These are phyloP conservation scores for Panicum virgatum DNA, from an alignment of 202 grass and related monocot genomes.

Conservation along the genomic window DNA sequence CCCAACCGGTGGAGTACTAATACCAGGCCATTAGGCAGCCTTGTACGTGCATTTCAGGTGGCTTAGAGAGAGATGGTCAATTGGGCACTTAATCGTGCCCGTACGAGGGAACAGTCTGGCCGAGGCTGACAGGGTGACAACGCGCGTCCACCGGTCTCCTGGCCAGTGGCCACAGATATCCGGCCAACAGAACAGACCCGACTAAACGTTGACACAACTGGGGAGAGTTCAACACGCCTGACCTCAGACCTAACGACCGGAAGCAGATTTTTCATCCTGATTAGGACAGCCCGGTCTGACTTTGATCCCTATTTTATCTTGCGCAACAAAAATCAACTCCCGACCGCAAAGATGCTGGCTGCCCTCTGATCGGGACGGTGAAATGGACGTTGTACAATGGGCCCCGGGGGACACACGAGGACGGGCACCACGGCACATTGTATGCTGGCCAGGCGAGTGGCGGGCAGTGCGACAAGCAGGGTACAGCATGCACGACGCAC, in stretches of 20 bases:
- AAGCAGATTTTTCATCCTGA: neutral
- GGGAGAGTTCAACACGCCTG: slow-evolving; percentile 7
- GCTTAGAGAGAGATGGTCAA: neutral
- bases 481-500: neutral
- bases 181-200: neutral
- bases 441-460: neutral
- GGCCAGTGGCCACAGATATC: neutral
- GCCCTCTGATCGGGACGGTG: neutral
- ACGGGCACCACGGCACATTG: neutral
- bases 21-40: neutral
- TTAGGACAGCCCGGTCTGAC: neutral
- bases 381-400: neutral
- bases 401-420: neutral
- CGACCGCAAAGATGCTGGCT: neutral
- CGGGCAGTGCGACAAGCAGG: slow-evolving; percentile 3
- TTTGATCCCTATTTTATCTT: slow-evolving; percentile 26
- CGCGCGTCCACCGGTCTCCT: neutral
- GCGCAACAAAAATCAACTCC: neutral
- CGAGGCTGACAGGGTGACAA: slow-evolving; percentile 8
- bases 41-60: neutral
- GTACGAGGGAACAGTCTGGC: neutral
- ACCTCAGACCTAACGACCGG: neutral
- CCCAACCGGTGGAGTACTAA: neutral
- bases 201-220: slow-evolving; percentile 36
- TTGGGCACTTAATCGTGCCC: neutral